Base-by-base conservation (phyloP, 179 eudicot species). In the Silene coronaria region DNA sequence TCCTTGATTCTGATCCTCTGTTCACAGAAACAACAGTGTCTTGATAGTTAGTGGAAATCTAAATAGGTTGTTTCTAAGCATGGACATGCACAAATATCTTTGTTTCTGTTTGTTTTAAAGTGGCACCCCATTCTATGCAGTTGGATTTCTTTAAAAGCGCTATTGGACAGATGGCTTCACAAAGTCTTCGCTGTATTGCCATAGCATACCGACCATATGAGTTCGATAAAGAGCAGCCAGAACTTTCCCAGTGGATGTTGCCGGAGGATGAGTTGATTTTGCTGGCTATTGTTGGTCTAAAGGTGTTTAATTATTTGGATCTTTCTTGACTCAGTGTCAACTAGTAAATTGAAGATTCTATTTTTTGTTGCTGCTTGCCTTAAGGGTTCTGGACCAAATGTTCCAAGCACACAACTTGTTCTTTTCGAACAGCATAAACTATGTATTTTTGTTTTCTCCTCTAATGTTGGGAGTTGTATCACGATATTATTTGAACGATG, bases 161-260 rank as follows among this genome's bases (percentile, higher is more conserved):
- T 27, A 93, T 93, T 79, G 90, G 82, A 74, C 91, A 90, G 77
- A 93, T 93, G 98, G 96, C 97, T 76, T 70, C 71, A 17, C 53
- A 82, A 79, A 93, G 98, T 82, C 82, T 93, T 82, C 94, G 97
- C 27, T 95, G 97, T 82, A 89, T 92, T 80, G 96, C 96, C 60
- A 16, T 95, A 78, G 97, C 97, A 24, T 95, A 85, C 80, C 80
- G 85, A 71, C 62, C 83, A 23, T 79, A 57, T 77, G 88, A 82
- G 62, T 14, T 67, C 69, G 88, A 86, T 55, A 79, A 82, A 46
- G 90, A 89, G 75, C 93, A 90, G 8, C 72, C 83, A 26, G 80
- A 85, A 67, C 80, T 88, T 69, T 80, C 83, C 45, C 81, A 81
- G 22, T 93, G 97, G 96, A 78, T 76, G 42, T 75, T 91, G 78